These are phyloP conservation scores for Lentinus polychrous DNA, from an alignment of 1,284 basidiomycete genomes.

Conservation along the genomic window DNA sequence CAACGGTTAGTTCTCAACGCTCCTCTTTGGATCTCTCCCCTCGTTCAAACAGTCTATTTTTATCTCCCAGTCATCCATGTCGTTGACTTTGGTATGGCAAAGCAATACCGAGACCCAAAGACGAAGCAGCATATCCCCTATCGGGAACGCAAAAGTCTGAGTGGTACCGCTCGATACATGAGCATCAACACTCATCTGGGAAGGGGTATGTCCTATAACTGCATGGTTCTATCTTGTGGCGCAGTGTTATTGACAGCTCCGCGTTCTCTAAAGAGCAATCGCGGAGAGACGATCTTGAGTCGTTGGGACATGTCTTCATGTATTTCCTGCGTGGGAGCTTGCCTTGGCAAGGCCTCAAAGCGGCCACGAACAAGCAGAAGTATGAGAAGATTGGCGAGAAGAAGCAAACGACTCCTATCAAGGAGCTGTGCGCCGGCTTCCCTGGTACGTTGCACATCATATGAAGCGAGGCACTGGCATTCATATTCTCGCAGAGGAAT, in stretches of 20 bases:
- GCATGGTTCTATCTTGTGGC: slow-evolving; percentile 1
- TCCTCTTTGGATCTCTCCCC: not conserved
- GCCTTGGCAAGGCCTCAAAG: slow-evolving; percentile 96
- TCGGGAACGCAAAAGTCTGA: slow-evolving; percentile 89
- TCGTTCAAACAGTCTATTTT: not conserved
- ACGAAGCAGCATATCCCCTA: slow-evolving; percentile 97
- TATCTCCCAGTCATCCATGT: slow-evolving; percentile 40
- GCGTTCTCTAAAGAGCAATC: slow-evolving; percentile 85
- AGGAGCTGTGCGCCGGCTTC: slow-evolving; percentile 89
- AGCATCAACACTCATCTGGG: slow-evolving; percentile 96
- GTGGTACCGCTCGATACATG: slow-evolving; percentile 93
- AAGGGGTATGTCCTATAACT: slow-evolving; percentile 56
- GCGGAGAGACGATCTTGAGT: slow-evolving; percentile 89
- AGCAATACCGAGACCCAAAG: slow-evolving; percentile 96
- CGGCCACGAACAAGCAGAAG: slow-evolving; percentile 96
- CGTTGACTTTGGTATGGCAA: slow-evolving; percentile 97
- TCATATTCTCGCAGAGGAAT: slow-evolving; percentile 56
- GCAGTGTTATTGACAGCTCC: not conserved
- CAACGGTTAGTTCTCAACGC: slow-evolving; percentile 44
- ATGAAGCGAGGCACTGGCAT: not conserved
- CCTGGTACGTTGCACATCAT: slow-evolving; percentile 58
- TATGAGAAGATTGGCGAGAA: slow-evolving; percentile 99
- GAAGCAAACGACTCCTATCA: slow-evolving; percentile 95
- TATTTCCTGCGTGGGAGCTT: slow-evolving; percentile 92
- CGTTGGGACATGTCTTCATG: slow-evolving; percentile 96